A percentile compares a stretch with the other conserved stretches of the same genome.
These are phyloP conservation scores for Heritiera littoralis DNA, from an alignment of 345 rosid species.

Conservation along the genomic window DNA sequence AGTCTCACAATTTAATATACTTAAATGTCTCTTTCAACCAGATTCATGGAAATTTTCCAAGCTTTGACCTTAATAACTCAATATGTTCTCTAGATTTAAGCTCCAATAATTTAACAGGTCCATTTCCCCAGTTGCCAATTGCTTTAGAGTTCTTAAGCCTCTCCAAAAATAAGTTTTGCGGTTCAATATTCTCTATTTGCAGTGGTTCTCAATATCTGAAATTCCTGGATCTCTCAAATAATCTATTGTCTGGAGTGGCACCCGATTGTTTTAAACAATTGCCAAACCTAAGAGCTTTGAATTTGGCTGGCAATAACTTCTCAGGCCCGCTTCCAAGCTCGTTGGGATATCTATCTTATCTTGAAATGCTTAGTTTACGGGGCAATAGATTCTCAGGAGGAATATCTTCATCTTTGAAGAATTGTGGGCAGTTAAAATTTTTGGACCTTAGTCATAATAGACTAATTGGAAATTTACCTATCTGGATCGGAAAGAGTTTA, in stretches of 20 bases:
- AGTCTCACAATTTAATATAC: too few relatives aligned
- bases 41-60: too few relatives aligned
- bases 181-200: background rate
- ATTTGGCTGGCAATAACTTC: background rate
- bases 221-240: background rate
- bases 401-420: background rate
- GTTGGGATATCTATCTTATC: background rate
- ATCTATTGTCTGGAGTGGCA: background rate
- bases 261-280: background rate
- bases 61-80: too few relatives aligned
- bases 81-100: background rate
- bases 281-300: background rate
- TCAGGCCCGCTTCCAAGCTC: background rate
- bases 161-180: background rate
- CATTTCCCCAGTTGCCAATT: background rate
- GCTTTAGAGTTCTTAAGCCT: background rate
- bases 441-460: constrained; percentile 3
- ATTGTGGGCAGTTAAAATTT: background rate
- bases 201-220: too few relatives aligned
- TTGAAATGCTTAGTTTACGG: background rate
- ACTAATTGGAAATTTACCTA: background rate
- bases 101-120: background rate
- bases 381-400: background rate
- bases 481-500: background rate
- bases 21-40: too few relatives aligned